Evolutionary conservation across 306 rosid genomes (phyloP), one percentile per base, ranked within the genome.

Genomic region (Fagus crenata): DNA sequence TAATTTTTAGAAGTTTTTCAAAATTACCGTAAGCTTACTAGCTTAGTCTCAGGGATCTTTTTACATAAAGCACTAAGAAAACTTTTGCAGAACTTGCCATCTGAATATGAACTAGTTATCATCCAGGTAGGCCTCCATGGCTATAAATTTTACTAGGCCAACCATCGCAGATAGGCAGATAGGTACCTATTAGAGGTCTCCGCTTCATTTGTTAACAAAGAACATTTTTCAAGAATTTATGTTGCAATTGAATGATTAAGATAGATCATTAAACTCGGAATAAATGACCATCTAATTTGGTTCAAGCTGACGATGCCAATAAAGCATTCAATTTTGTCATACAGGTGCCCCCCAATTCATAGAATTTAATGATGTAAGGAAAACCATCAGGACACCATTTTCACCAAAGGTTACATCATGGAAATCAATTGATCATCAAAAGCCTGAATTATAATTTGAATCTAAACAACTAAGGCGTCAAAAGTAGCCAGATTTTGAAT

Each of bases 191-290:
- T 14, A 46, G 36, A 61, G 36, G 42, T 7, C 42, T 37, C 36
- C 69, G 12, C 42, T 59, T 63, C 69, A 35, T 33, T 63, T 33
- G 22, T 63, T 37, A 14, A 63, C 69, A 63, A 15, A 61, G 22
- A 63, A 33, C 7, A 61, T 61, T 37, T 60, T 11, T 63, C 18
- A 35, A 63, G 69, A 63, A 63, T 35, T 63, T 63, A 63, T 35
- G 69, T 4, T 2, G 69, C 11, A 63, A 63, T 33, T 3, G 39
- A 63, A 63, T 13, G 40, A 35, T 35, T 63, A 35, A 7, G 7
- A 33, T 63, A 5, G 9, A 35, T 63, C 42, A 63, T 32, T 8
- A 59, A 8, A 59, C 39, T 59, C 6, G 12, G 35, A 59, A 59
- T 31, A 36, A 13, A 14, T 14, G 7, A 6, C 68, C 39, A 11